These are phyloP conservation scores for Paramecium pentaurelia DNA, from an alignment of 73 alveolate species.

Conservation along the genomic window DNA sequence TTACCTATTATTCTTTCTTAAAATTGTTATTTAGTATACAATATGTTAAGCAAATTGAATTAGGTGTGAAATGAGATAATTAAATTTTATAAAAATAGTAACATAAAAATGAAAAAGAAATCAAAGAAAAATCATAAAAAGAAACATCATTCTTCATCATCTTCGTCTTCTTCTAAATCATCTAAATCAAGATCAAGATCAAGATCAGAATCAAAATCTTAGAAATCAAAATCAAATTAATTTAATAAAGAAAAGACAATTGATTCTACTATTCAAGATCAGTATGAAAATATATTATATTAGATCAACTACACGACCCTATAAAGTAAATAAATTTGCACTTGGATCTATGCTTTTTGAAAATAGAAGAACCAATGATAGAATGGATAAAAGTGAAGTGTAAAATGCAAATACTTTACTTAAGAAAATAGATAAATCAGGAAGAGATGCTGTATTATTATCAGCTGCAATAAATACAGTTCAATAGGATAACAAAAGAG, in stretches of 20 bases:
- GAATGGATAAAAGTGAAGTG: slow-evolving; percentile 29
- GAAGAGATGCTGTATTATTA: background rate
- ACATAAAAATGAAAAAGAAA: background rate
- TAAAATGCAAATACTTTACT: background rate
- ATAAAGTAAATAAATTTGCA: slow-evolving; percentile 25
- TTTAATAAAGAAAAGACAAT: background rate
- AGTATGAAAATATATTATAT: background rate
- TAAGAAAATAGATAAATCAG: slow-evolving; percentile 2
- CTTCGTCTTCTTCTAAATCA: background rate
- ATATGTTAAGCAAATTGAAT: background rate
- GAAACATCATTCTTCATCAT: background rate
- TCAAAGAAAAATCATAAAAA: slow-evolving; percentile 20
- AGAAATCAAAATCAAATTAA: background rate
- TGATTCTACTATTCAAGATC: background rate
- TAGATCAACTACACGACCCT: background rate
- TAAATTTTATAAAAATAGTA: background rate
- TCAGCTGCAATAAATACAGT: slow-evolving; percentile 23
- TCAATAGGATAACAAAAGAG: background rate
- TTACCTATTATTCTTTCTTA: no score
- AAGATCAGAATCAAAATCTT: background rate
- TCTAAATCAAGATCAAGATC: background rate
- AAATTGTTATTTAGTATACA: background rate
- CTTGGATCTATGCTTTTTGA: slow-evolving; percentile 35
- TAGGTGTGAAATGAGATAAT: background rate
- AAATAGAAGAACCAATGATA: slow-evolving; percentile 37